Conservation (phyloP, 2,329 filamentous ascomycete genomes). For the Xylaria sp. region DNA sequence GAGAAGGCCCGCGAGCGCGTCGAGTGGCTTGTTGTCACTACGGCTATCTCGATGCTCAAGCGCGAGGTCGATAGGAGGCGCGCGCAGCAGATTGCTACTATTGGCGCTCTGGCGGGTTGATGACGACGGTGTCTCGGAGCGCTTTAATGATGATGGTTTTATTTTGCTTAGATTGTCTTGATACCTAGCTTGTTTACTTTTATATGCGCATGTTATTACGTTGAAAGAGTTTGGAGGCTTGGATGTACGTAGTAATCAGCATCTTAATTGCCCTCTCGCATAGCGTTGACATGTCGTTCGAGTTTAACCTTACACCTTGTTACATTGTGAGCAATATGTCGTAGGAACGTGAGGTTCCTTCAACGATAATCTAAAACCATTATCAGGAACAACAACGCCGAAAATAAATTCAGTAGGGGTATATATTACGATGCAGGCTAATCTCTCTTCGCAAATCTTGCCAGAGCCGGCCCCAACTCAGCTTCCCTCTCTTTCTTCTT, state of each 20-base stretch:
- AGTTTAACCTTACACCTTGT: neutral
- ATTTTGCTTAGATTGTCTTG: neutral
- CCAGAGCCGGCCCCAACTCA: slow-evolving; percentile 86
- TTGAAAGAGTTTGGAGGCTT: neutral
- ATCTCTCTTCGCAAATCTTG: slow-evolving; percentile 82
- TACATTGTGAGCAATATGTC: neutral
- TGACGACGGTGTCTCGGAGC: neutral
- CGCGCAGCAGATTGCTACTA: slow-evolving; percentile 60
- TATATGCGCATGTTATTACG: neutral
- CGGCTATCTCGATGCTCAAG: slow-evolving; percentile 71
- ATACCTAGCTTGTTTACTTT: neutral
- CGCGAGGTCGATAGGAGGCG: slow-evolving; percentile 71
- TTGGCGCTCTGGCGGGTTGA: slow-evolving; percentile 46
- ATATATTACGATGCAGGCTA: slow-evolving; percentile 48
- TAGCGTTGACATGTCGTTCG: neutral
- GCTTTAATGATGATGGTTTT: neutral
- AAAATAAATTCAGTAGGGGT: slow-evolving; percentile 28
- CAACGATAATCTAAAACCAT: neutral
- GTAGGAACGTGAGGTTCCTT: neutral
- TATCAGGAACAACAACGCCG: neutral
- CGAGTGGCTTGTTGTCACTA: slow-evolving; percentile 65
- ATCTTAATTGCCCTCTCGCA: neutral
- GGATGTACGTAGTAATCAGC: neutral
- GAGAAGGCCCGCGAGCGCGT: slow-evolving; percentile 53
- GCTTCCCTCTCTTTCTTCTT: slow-evolving; percentile 72